phyloP scores from a whole-genome alignment of 495 filamentous ascomycete species.

The Daldinia loculata region DNA sequence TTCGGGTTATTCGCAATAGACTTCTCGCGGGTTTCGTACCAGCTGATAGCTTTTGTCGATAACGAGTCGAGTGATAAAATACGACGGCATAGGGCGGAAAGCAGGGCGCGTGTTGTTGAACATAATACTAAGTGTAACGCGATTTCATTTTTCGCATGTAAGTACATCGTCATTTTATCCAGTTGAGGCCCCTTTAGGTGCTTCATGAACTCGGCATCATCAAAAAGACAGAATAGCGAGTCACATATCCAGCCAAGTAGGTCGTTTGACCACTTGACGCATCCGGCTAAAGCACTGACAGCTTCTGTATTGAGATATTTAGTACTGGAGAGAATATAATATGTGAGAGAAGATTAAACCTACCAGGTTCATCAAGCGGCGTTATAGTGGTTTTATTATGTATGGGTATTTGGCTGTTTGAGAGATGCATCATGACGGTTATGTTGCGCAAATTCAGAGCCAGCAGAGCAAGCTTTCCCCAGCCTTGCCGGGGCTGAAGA shows the following conservation, averaged over 20 bases:
- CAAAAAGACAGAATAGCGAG: constrained; percentile 68
- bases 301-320: constrained; percentile 51
- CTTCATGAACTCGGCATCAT: constrained; percentile 59
- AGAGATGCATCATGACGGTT: constrained; percentile 70
- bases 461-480: constrained; percentile 77
- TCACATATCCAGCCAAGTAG: constrained; percentile 75
- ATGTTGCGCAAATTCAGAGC: constrained; percentile 76
- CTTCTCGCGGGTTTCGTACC: constrained; percentile 49
- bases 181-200: constrained; percentile 58
- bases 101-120: constrained; percentile 75
- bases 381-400: constrained; percentile 52
- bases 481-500: constrained; percentile 63
- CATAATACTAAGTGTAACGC: constrained; percentile 75
- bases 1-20: constrained; percentile 16
- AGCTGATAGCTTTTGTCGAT: constrained; percentile 48
- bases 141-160: constrained; percentile 58
- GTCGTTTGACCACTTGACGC: constrained; percentile 71
- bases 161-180: constrained; percentile 55
- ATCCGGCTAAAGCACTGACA: constrained; percentile 63
- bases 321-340: background rate
- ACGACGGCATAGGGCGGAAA: constrained; percentile 72
- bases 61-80: constrained; percentile 60
- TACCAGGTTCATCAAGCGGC: constrained; percentile 73
- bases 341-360: constrained; percentile 24
- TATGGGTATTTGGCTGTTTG: constrained; percentile 52